These are phyloP conservation scores for Fusarium guadeloupense DNA, from an alignment of 2,329 filamentous ascomycete genomes.

Conservation along the genomic window DNA sequence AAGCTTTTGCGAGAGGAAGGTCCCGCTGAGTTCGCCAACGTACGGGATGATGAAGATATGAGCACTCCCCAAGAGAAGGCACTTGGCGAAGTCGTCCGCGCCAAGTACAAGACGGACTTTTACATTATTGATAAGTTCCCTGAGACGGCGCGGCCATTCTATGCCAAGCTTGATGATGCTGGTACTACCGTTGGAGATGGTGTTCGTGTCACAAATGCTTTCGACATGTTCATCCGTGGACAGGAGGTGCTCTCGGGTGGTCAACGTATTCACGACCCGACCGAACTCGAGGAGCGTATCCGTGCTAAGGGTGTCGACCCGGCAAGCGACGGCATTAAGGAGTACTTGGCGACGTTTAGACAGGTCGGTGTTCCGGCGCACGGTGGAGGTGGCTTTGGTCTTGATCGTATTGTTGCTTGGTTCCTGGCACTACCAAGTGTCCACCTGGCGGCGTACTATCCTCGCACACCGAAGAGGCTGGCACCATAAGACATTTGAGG, in stretches of 20 bases:
- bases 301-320: constrained; percentile 83
- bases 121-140: constrained; percentile 98
- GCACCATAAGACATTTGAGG: constrained; percentile 54
- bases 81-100: constrained; percentile 82
- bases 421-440: constrained; percentile 68
- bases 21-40: constrained; percentile 70
- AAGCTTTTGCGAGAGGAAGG: constrained; percentile 80
- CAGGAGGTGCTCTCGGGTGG: constrained; percentile 94
- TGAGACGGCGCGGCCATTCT: constrained; percentile 86
- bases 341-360: constrained; percentile 84
- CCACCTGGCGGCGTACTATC: constrained; percentile 67
- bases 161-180: constrained; percentile 77
- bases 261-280: constrained; percentile 86
- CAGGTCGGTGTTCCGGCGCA: constrained; percentile 87
- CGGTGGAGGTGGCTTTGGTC: constrained; percentile 87
- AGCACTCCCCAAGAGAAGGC: constrained; percentile 84
- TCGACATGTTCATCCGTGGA: constrained; percentile 89
- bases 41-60: constrained; percentile 81
- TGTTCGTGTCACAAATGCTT: constrained; percentile 68
- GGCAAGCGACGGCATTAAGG: constrained; percentile 76
- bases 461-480: constrained; percentile 68
- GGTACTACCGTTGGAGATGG: constrained; percentile 58
- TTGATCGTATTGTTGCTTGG: constrained; percentile 84
- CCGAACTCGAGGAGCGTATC: constrained; percentile 80
- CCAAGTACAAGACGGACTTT: constrained; percentile 94